Evolutionary conservation across 83 land plant genomes (phyloP), one percentile per base, ranked within the genome.

Genomic region (Picea mariana): DNA sequence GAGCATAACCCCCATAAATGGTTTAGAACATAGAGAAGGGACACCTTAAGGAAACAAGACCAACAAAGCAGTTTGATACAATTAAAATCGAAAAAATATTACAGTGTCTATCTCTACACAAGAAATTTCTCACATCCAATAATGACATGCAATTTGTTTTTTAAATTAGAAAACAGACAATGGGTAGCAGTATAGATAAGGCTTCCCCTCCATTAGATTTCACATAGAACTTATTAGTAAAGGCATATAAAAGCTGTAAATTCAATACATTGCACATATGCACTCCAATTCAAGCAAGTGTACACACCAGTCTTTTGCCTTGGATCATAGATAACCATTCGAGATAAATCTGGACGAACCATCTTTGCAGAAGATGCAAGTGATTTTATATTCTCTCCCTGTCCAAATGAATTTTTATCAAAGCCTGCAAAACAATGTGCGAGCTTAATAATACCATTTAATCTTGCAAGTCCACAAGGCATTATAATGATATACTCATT

Each of bases 321-420:
- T 60, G 95, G 95, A 72, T 91, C 89, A 86, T 91, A 91, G 44
- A 91, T 81, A 68, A 87, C 85, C 92, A 91, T 91, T 80, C 69
- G 69, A 59, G 93, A 89, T 75, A 78, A 79, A 81, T 93, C 95
- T 52, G 92, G 92, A 42, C 84, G 80, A 66, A 88, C 62, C 49
- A 89, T 71, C 62, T 89, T 89, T 61, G 86, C 18, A 71, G 90
- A 82, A 31, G 85, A 13, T 73, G 69, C 13, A 42, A 42, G 17
- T 42, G 76, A 26, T 44, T 67, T 89, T 59, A 81, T 31, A 79
- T 81, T 84, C 24, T 82, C 79, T 60, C 85, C 61, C 23, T 82
- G 15, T 44, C 89, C 88, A 23, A 85, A 12, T 3, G 87, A 67
- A 72, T 34, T 66, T 82, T 80, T 83, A 24, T 82, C 91, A 79